phyloP scores from a whole-genome alignment of 176 grass and related monocot species.

The Pontederia paniculata region DNA sequence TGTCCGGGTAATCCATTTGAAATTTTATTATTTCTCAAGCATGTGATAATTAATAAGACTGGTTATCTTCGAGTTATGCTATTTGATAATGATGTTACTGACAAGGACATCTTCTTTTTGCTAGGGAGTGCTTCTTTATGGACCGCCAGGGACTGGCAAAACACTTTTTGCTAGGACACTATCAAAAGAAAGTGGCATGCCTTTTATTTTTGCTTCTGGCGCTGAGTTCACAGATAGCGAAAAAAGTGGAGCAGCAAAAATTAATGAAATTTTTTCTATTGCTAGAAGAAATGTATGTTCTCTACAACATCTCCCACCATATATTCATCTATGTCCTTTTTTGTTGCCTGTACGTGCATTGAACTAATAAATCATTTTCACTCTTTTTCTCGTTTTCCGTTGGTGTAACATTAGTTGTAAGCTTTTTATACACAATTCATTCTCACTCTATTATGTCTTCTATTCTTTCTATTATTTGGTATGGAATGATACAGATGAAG shows the following conservation, averaged over 20 bases:
- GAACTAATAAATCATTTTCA: too few relatives aligned
- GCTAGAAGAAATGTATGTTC: slow-evolving; percentile 25
- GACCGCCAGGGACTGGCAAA: slow-evolving; percentile 26
- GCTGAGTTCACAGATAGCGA: slow-evolving; percentile 28
- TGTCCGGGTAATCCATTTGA: slow-evolving; percentile 25
- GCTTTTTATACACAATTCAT: too few relatives aligned
- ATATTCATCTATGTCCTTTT: too few relatives aligned
- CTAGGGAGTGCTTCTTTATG: slow-evolving; percentile 24
- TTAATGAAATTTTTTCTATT: slow-evolving; percentile 27
- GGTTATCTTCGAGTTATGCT: background rate
- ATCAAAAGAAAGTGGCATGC: slow-evolving; percentile 29
- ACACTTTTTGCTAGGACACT: slow-evolving; percentile 26
- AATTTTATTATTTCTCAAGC: background rate
- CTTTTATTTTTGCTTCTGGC: slow-evolving; percentile 25
- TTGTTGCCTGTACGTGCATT: too few relatives aligned
- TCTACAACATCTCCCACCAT: background rate
- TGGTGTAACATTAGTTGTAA: too few relatives aligned
- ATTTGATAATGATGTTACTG: background rate
- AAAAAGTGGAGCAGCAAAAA: slow-evolving; percentile 29
- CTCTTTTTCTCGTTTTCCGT: too few relatives aligned
- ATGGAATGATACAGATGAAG: too few relatives aligned
- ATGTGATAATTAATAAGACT: background rate
- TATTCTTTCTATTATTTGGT: too few relatives aligned
- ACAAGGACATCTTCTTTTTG: background rate
- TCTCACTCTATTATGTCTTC: too few relatives aligned